phyloP scores from a whole-genome alignment of 495 filamentous ascomycete species.

The Penicillium cinerascens region DNA sequence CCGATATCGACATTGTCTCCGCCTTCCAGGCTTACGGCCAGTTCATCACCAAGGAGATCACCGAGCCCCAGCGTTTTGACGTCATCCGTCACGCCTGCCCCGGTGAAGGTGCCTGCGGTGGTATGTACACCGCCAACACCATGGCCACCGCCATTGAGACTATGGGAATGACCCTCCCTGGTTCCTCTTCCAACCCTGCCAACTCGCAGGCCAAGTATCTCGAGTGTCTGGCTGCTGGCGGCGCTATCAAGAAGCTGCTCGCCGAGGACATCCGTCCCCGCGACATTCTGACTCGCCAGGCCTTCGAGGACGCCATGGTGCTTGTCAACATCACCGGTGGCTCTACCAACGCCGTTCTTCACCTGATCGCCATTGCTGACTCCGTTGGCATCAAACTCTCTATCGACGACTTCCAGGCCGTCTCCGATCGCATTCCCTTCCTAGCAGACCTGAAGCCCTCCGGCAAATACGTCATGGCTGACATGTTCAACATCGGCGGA shows the following conservation, averaged over 20 bases:
- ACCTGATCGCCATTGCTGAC: slow-evolving; percentile 95
- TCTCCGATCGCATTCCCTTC: slow-evolving; percentile 88
- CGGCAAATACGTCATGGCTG: slow-evolving; percentile 94
- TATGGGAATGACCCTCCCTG: slow-evolving; percentile 93
- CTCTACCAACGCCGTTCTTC: slow-evolving; percentile 94
- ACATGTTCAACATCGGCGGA: slow-evolving; percentile 85
- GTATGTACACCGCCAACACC: slow-evolving; percentile 99
- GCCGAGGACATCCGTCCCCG: slow-evolving; percentile 82
- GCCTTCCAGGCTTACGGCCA: slow-evolving; percentile 98
- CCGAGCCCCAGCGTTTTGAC: slow-evolving; percentile 85
- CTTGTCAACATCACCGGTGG: slow-evolving; percentile 93
- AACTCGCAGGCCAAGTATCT: slow-evolving; percentile 79
- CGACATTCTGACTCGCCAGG: slow-evolving; percentile 87
- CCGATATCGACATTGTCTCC: slow-evolving; percentile 88
- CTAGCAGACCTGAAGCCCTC: slow-evolving; percentile 96
- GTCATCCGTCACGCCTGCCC: slow-evolving; percentile 95
- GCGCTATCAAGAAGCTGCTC: slow-evolving; percentile 81
- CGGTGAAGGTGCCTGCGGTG: slow-evolving; percentile 89
- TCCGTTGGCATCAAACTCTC: slow-evolving; percentile 89
- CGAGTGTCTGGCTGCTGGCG: slow-evolving; percentile 82
- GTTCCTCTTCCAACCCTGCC: slow-evolving; percentile 89
- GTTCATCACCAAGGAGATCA: slow-evolving; percentile 86
- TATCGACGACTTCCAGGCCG: slow-evolving; percentile 95
- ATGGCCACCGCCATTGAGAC: slow-evolving; percentile 97
- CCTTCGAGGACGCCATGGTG: slow-evolving; percentile 96